A percentile compares a stretch with the other conserved stretches of the same genome.
These are phyloP conservation scores for Salinomyces thailandicus DNA, from an alignment of 2,329 filamentous ascomycete species.

Conservation along the genomic window DNA sequence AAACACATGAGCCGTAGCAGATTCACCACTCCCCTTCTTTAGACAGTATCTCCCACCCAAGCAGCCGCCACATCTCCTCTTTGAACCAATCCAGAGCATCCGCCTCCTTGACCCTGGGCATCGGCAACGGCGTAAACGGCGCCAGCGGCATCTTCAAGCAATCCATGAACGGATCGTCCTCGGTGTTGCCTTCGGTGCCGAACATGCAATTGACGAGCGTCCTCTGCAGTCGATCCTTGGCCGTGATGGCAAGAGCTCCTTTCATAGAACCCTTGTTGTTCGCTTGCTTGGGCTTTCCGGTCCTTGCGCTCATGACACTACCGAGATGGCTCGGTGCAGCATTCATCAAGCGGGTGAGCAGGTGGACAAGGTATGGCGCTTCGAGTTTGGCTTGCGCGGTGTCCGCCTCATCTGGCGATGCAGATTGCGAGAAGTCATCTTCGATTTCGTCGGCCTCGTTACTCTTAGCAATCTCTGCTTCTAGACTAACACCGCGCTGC, in stretches of 20 bases:
- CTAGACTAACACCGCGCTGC: constrained; percentile 12
- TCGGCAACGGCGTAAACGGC: constrained; percentile 13
- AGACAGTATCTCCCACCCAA: constrained; percentile 46
- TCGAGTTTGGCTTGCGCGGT: constrained; percentile 23
- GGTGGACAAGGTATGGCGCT: constrained; percentile 31
- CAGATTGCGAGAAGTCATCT: constrained; percentile 13
- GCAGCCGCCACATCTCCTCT: constrained; percentile 45
- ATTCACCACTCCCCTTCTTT: constrained; percentile 12
- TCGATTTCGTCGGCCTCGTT: constrained; percentile 12
- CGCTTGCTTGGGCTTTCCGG: constrained; percentile 16
- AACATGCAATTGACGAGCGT: constrained; percentile 37
- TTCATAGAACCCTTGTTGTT: constrained; percentile 22
- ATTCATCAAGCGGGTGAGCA: constrained; percentile 31
- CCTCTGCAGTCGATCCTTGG: constrained; percentile 34
- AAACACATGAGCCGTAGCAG: too few species aligned
- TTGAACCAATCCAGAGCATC: constrained; percentile 44
- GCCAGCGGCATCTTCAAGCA: constrained; percentile 31
- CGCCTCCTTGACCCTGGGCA: constrained; percentile 29
- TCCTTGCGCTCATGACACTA: constrained; percentile 8
- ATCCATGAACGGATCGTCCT: constrained; percentile 31
- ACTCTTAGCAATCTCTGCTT: constrained; percentile 15
- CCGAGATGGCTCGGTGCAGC: constrained; percentile 29
- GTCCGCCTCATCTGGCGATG: constrained; percentile 3
- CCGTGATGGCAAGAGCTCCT: constrained; percentile 25
- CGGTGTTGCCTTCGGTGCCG: constrained; percentile 19